Evolutionary conservation across 1,139 yeast genomes (phyloP), one percentile per base, ranked within the genome.

Genomic region (Yamadazyma membranifaciens): DNA sequence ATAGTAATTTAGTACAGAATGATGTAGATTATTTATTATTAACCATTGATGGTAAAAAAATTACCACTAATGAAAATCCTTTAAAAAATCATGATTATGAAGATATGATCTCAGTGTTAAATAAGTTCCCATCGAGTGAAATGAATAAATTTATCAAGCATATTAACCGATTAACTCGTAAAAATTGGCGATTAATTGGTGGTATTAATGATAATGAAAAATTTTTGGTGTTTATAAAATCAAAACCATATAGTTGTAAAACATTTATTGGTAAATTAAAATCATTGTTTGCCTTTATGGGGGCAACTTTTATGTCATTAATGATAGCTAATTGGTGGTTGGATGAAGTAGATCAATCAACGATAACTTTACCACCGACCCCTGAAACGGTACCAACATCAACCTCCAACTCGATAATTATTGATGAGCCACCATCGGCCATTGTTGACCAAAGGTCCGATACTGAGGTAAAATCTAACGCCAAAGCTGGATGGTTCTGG

Each of bases 51-150:
- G 80, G 78, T 1, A 63, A 69, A 33, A 55, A 60, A 11, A 58
- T 71, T n/a, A 56, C 62, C 2, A 55, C 69, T 1, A 60, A 63
- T 5, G 60, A 59, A 65, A 69, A 42, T 69, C 76, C 39, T 59
- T 78, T n/a, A 70, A 55, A 12, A 49, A 56, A 24, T 60, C 64
- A 32, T 50, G 59, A 10, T 11, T 56, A 65, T 1, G 69, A 73
- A 32, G 83, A 78, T 48, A 59, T 78, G 44, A 69, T 77, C 37
- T 59, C 70, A 3, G 60, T 76, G 12, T 64, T 80, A 40, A 65
- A 67, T 22, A 63, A 60, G 29, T 60, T 80, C 39, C 47, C 55
- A n/a, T 58, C 62, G 36, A 40, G 43, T 1, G 74, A 69, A 16
- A 50, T 65, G 42, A 52, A 48, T 10, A 46, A 41, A 45, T 63